Evolutionary conservation across 768 basidiomycete species (phyloP).

Genomic region (Suillus decipiens): DNA sequence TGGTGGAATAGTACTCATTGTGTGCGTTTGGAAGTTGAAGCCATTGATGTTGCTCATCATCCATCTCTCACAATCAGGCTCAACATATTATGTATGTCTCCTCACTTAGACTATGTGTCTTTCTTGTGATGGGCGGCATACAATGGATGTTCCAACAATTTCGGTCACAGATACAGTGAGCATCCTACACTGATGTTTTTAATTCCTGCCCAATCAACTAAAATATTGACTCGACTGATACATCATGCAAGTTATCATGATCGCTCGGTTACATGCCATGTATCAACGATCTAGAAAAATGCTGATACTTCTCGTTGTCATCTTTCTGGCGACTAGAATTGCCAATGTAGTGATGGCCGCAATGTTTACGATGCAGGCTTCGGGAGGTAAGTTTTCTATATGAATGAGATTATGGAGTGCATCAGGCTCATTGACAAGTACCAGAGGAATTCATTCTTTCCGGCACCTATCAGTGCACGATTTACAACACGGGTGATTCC

Average conservation of each 20-base stretch:
- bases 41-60: neutral
- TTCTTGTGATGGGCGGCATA: no score
- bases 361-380: rapidly evolving
- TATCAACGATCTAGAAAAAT: neutral
- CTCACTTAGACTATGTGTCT: neutral
- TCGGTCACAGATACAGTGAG: neutral
- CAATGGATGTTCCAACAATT: neutral
- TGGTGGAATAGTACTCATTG: neutral
- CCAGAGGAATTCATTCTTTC: neutral
- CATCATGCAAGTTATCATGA: neutral
- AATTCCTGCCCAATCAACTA: no score
- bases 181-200: neutral
- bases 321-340: neutral
- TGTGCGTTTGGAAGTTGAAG: neutral
- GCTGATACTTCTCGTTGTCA: neutral
- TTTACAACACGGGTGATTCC: no score
- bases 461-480: neutral
- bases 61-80: neutral
- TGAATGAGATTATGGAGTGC: neutral
- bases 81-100: neutral
- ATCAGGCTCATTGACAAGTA: neutral
- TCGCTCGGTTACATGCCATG: neutral
- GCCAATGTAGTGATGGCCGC: rapidly evolving
- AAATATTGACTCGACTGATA: neutral
- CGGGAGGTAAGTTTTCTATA: neutral